Base-by-base conservation (phyloP, 352 stramenopile species). In the Bremia lactucae region DNA sequence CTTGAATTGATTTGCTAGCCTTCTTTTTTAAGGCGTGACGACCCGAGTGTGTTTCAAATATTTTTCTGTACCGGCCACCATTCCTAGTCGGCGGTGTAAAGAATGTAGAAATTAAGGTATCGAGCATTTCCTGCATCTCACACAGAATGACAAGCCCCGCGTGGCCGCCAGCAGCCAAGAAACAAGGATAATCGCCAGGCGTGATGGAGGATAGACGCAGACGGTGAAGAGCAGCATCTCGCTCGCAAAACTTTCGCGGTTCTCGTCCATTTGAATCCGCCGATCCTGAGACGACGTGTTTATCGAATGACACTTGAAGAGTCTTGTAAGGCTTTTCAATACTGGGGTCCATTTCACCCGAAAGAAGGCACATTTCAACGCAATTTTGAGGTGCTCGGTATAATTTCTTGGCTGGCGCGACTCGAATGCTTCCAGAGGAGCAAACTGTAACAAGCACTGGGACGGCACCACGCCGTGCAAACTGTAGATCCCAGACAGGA, bases 401-500 rank as follows among this genome's bases (percentile, higher is more conserved):
- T 11, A 85, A n/a, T 23, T 72, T 76, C 24, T 79, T 85, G 2
- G 61, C 75, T 14, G 74, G 74, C 2, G 72, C 71, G 5, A 76
- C 49, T 16, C 74, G 68, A 18, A 93, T 61, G 24, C 65, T 76
- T 2, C 80, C 80, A 1, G 77, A 82, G 4, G 80, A 65, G 21
- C 80, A 93, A 2, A 55, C 75, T 2, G 80, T 88, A 14, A 81
- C 34, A 13, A 90, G 41, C 1, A 87, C 31, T 2, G 79, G 72
- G 2, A 71, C 46, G 2, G 52, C 40, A 2, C 61, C 54, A 14
- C 51, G 55, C 3, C 73, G 72, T 20, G 59, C 71, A 36, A 87
- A 74, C 39, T 83, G 67, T 9, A 87, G 49, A 49, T 88, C 73
- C 80, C 80, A 93, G 16, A 93, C 72, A 1, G 80, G 80, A 2